Conservation (phyloP, 495 filamentous ascomycete species). For the Annulohypoxylon nitens region DNA sequence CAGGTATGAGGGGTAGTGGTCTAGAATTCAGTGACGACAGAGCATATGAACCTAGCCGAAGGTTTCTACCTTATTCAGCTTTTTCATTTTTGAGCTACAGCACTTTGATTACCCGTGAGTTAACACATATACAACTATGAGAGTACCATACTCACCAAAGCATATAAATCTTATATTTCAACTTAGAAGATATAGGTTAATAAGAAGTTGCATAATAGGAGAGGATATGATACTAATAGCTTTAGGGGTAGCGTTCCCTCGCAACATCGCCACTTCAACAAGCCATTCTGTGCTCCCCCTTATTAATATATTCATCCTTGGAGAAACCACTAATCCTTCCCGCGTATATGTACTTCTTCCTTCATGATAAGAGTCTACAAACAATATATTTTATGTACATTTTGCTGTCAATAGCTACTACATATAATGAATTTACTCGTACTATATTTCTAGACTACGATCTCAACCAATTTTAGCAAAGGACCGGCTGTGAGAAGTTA, state of each 20-base stretch:
- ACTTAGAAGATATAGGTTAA: not conserved
- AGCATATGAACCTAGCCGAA: no score
- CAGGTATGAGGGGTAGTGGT: constrained; percentile 1
- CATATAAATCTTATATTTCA: not conserved
- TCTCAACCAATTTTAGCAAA: no score
- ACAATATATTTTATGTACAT: not conserved
- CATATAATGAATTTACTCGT: not conserved
- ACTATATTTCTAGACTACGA: no score
- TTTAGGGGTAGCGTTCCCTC: not conserved
- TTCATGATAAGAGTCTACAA: not conserved
- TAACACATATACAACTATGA: not conserved
- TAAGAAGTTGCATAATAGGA: not conserved
- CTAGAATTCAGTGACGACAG: not conserved
- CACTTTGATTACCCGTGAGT: no score
- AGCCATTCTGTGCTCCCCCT: not conserved
- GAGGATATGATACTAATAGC: not conserved
- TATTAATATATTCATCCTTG: not conserved
- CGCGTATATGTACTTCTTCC: not conserved
- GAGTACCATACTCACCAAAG: not conserved
- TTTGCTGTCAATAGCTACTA: not conserved
- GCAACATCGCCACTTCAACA: constrained; percentile 1
- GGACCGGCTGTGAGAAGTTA: no score
- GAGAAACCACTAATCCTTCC: not conserved
- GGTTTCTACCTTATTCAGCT: not conserved
- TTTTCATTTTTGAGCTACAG: not conserved